Evolutionary conservation across 805 yeast species (phyloP), one percentile per base, ranked within the genome.

Genomic region (Starmera pachycereana): DNA sequence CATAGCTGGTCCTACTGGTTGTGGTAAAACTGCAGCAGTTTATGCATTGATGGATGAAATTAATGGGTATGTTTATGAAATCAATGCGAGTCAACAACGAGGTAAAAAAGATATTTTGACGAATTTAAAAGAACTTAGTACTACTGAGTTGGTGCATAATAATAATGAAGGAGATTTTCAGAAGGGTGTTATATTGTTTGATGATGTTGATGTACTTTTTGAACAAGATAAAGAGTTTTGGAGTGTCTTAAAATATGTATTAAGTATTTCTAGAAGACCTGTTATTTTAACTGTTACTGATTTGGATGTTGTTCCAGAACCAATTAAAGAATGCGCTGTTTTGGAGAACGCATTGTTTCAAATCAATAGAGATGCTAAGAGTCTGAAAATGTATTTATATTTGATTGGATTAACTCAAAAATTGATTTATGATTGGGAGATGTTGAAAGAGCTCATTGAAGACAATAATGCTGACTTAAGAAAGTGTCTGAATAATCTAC

Each of bases 201-300:
- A 89, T 49, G 96, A 90, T 51, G 89, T 84, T 33, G 96, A 90
- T 54, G 65, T 85, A 10, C 56, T 89, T 14, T 86, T 81, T 51
- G 76, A 71, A 33, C 76, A 73, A 29, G 97, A 92, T 51, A 75
- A 72, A 41, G 76, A 77, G 2, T 89, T 90, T 53, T 92, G 97
- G 96, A 53, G 68, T 1, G 76, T 81, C 2, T 68, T 87, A 3
- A 73, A 71, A 36, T 79, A 75, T 37, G 66, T 85, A 12, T 58
- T 87, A 32, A 65, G 67, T 31, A 68, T 72, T 13, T 70, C 86
- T 0, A 66, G 85, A 47, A 62, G 89, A 40, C 95, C 95, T 0
- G 69, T 86, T 0, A 68, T 84, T 1, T 45, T 86, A 12, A 80
- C 88, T 0, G 82, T 89, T 51, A 62, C 68, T 8, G 76, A 74